Conservation (phyloP, 495 filamentous ascomycete species). For the Trichoderma asperelloides region DNA sequence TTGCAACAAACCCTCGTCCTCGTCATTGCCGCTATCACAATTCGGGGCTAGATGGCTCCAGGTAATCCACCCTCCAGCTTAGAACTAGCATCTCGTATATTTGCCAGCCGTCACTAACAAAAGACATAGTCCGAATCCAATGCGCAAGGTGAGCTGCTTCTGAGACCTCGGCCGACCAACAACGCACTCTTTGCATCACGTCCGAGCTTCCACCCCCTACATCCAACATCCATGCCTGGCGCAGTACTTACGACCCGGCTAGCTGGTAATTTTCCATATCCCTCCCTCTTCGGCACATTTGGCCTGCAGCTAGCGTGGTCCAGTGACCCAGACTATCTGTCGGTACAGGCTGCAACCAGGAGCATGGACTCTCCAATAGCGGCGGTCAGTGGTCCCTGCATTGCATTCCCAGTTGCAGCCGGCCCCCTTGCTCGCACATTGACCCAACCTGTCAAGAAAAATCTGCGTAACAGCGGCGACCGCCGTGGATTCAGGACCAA, state of each 20-base stretch:
- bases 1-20: not conserved
- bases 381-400: conserved; percentile 7
- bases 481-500: not conserved
- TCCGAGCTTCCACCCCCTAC: not conserved
- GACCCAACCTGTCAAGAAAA: not conserved
- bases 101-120: not conserved
- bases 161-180: not conserved
- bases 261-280: conserved; percentile 4
- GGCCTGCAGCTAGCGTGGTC: conserved; percentile 1
- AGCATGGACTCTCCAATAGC: not conserved
- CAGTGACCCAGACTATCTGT: conserved; percentile 2
- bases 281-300: not conserved
- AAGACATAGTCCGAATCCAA: not conserved
- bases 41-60: not conserved
- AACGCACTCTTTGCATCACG: not conserved
- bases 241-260: not conserved
- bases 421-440: not conserved
- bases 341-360: not conserved
- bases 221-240: not conserved
- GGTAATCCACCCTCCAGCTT: not conserved
- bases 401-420: not conserved
- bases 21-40: not conserved
- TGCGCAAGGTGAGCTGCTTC: not conserved
- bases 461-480: not conserved
- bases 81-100: not conserved